Evolutionary conservation across 805 yeast genomes (phyloP).

Genomic region (Yarrowia deformans): DNA sequence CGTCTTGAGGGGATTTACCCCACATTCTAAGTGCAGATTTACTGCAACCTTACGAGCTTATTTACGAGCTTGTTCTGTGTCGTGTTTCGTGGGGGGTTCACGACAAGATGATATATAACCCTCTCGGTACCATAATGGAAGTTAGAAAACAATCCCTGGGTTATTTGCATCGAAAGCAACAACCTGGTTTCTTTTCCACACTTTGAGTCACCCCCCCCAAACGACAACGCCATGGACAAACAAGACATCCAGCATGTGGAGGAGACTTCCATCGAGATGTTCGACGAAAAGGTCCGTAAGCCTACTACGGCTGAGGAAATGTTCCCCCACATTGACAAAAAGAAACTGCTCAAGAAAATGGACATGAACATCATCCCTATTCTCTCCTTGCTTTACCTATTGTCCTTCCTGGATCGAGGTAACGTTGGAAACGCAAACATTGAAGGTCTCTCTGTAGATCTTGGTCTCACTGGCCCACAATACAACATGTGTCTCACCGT

Average conservation of each 20-base stretch:
- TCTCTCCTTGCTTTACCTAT: constrained; percentile 32
- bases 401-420: constrained; percentile 55
- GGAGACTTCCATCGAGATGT: neutral
- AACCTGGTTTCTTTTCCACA: neutral
- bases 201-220: neutral
- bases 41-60: neutral
- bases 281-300: constrained; percentile 3
- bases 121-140: neutral
- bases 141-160: neutral
- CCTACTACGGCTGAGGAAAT: constrained; percentile 30
- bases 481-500: constrained; percentile 57
- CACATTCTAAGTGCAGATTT: constrained; percentile 3
- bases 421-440: constrained; percentile 61
- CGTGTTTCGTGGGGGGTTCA: neutral
- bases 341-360: constrained; percentile 39
- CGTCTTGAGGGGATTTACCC: constrained; percentile 15
- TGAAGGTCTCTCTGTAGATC: constrained; percentile 57
- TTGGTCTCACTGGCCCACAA: constrained; percentile 52
- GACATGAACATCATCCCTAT: constrained; percentile 38
- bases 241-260: constrained; percentile 12
- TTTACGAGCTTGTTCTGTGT: neutral
- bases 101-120: neutral
- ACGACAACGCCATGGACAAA: constrained; percentile 6
- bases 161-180: constrained; percentile 8
- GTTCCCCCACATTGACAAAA: constrained; percentile 31